phyloP scores from a whole-genome alignment of 2,329 filamentous ascomycete species.

The Dactylellina leptospora region DNA sequence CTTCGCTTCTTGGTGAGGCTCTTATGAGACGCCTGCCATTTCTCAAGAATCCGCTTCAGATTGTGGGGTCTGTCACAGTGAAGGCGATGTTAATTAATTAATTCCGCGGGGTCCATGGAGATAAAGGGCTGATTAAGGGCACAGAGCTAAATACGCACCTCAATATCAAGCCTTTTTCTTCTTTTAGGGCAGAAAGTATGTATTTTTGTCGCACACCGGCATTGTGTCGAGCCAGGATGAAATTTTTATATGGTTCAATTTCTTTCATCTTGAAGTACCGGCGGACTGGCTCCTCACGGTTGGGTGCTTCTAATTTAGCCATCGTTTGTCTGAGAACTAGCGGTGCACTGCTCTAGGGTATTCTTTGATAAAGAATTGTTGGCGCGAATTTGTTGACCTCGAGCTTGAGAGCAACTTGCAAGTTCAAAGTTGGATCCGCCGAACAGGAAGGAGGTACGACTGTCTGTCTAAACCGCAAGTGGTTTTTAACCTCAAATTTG shows the following conservation, averaged over 20 bases:
- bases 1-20: slow-evolving; percentile 22
- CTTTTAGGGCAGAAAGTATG: slow-evolving; percentile 4
- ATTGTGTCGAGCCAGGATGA: not conserved
- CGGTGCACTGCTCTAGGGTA: no score
- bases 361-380: no score
- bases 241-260: slow-evolving; percentile 2
- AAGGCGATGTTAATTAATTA: not conserved
- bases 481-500: no score
- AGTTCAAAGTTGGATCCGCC: no score
- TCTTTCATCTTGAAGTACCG: slow-evolving; percentile 9
- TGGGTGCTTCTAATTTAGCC: not conserved
- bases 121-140: not conserved
- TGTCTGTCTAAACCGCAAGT: no score
- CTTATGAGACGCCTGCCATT: slow-evolving; percentile 15
- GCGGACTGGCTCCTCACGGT: not conserved
- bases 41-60: slow-evolving; percentile 17
- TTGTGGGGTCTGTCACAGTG: not conserved
- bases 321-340: no score
- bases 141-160: slow-evolving; percentile 12
- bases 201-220: slow-evolving; percentile 16
- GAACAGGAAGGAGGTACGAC: no score
- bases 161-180: not conserved
- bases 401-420: no score
- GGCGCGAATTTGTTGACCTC: no score
- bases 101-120: not conserved